Base-by-base conservation (phyloP, 169 alveolate species). In the Theileria annulata region DNA sequence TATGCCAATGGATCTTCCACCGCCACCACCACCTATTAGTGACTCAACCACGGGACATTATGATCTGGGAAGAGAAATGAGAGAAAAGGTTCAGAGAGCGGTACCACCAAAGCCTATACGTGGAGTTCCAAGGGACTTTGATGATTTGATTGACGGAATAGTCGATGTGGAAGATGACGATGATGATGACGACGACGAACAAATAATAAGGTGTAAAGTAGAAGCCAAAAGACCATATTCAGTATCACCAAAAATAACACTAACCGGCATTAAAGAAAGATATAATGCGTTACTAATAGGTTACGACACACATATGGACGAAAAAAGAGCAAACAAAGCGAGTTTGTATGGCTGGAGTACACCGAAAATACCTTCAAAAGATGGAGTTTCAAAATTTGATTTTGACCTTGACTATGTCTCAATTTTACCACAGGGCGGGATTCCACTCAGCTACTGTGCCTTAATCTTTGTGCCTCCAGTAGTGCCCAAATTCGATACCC, bases 341-440 rank as follows among this genome's bases (percentile, higher is more conserved):
- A 76, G 90, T 30, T n/a, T 83, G 15, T 83, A 67, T 30, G 90
- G 90, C 30, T 83, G 90, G 90, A 69, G 78, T 58, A 71, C 74
- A 1, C 48, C 56, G 3, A 35, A 58, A 21, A 51, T 27, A 25
- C 77, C 70, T 8, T 78, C 5, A 3, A 72, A n/a, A 12, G 68
- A 37, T 17, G 58, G 76, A 19, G 66, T 17, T 23, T 35, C 75
- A 27, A 19, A 49, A 13, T 83, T 83, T 58, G 77, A 73, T 9
- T 77, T 83, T 37, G 77, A 83, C 69, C 42, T 64, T 23, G 77
- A 83, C 63, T 83, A 77, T 56, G 77, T 35, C 0, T 71, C 90
- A 25, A 35, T 68, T 27, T 3, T 27, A 35, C 42, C 77, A 10
- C 77, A 77, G 28, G 42, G 66, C 9, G 80, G 80, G 9, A 64